Evolutionary conservation across 2,329 filamentous ascomycete species (phyloP).

Genomic region (Zelopaecilomyces penicillatus): DNA sequence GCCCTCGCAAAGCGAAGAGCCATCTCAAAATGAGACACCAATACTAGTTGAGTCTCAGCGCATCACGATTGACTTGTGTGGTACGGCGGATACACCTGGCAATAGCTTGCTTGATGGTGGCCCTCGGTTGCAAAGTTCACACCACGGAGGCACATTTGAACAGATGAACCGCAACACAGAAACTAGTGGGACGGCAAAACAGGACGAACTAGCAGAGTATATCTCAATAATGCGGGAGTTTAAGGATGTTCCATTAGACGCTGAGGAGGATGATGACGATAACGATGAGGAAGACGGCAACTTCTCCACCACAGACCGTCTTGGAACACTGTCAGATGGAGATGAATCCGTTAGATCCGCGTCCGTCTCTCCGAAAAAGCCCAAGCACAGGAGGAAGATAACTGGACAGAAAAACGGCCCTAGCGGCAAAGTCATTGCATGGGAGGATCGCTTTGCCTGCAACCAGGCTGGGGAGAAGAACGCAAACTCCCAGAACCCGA

Average conservation of each 20-base stretch:
- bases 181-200: background rate
- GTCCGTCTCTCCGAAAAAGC: slow-evolving; percentile 15
- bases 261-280: slow-evolving; percentile 39
- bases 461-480: slow-evolving; percentile 42
- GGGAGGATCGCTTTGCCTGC: slow-evolving; percentile 46
- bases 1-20: slow-evolving; percentile 26
- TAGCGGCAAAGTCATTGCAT: slow-evolving; percentile 22
- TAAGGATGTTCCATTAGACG: slow-evolving; percentile 48
- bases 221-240: slow-evolving; percentile 56
- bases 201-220: slow-evolving; percentile 53
- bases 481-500: slow-evolving; percentile 51
- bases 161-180: too few species aligned
- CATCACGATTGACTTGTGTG: slow-evolving; percentile 16
- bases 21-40: slow-evolving; percentile 15
- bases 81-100: slow-evolving; percentile 2
- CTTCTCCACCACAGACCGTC: background rate
- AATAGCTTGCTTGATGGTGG: too few species aligned
- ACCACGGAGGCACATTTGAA: too few species aligned
- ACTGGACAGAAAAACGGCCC: slow-evolving; percentile 10
- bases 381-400: slow-evolving; percentile 9
- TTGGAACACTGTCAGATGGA: slow-evolving; percentile 6
- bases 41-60: slow-evolving; percentile 17
- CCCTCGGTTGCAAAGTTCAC: too few species aligned
- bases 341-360: slow-evolving; percentile 14
- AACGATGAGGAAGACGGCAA: slow-evolving; percentile 10